phyloP scores from a whole-genome alignment of 805 yeast species.

The Hanseniaspora osmophila region DNA sequence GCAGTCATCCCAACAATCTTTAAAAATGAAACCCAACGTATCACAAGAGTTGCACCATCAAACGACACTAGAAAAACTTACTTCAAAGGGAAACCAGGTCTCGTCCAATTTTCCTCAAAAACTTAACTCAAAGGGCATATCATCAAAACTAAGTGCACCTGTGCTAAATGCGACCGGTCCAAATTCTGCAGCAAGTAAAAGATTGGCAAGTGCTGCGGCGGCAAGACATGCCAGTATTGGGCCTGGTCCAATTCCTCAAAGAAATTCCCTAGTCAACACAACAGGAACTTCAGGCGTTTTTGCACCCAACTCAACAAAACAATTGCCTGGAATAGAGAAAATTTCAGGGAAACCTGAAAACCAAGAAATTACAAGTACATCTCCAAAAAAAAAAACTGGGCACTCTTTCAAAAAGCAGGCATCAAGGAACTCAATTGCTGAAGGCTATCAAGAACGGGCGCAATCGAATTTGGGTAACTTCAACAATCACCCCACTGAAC shows the following conservation, averaged over 20 bases:
- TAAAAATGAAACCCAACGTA: conserved; percentile 1
- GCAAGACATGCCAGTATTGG: conserved; percentile 22
- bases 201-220: not conserved
- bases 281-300: too few relatives aligned
- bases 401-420: not conserved
- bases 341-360: too few relatives aligned
- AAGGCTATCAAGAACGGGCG: not conserved
- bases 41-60: conserved; percentile 8
- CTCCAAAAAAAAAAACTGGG: not conserved
- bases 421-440: not conserved
- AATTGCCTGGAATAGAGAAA: too few relatives aligned
- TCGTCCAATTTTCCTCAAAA: not conserved
- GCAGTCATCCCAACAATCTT: not conserved
- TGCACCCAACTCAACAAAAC: too few relatives aligned
- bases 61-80: not conserved
- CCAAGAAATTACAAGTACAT: not conserved
- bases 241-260: conserved; percentile 12
- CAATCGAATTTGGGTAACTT: too few relatives aligned
- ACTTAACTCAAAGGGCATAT: conserved; percentile 11
- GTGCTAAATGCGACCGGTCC: conserved; percentile 5
- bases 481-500: too few relatives aligned
- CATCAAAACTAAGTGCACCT: conserved; percentile 22
- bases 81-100: not conserved
- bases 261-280: not conserved
- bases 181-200: not conserved